Percentiles rank a stretch among this genome's conserved stretches.
phyloP scores from a whole-genome alignment of 441 rosid species.

The Manihot esculenta region DNA sequence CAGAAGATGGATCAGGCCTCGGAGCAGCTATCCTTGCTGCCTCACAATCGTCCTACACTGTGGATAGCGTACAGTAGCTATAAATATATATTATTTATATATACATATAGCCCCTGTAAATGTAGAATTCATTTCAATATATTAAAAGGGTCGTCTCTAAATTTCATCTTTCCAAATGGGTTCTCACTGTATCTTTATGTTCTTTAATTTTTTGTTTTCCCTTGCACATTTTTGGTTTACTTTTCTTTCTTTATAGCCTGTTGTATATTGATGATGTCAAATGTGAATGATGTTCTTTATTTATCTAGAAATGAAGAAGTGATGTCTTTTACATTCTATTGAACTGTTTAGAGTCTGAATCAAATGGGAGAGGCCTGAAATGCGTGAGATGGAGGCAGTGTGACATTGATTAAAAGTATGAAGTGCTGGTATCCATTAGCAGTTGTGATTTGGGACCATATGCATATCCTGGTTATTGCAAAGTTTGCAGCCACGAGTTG shows the following conservation, averaged over 20 bases:
- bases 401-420: neutral
- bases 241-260: constrained; percentile 3
- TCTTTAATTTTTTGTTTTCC: constrained; percentile 6
- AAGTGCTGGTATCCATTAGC: neutral
- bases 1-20: constrained; percentile 78
- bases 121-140: constrained; percentile 45
- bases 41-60: constrained; percentile 45
- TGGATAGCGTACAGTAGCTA: constrained; percentile 45
- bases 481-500: too few relatives aligned
- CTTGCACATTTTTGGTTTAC: neutral
- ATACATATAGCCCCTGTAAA: constrained; percentile 57
- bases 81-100: constrained; percentile 37
- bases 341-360: neutral
- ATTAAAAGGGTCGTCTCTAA: constrained; percentile 26
- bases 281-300: constrained; percentile 7
- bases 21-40: constrained; percentile 95
- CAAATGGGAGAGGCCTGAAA: neutral
- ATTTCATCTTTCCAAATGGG: constrained; percentile 8
- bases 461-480: too few relatives aligned
- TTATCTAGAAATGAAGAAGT: constrained; percentile 6
- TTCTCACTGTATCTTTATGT: constrained; percentile 5
- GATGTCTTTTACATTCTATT: neutral
- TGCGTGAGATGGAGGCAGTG: neutral
- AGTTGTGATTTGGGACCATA: neutral
- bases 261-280: constrained; percentile 23